phyloP scores from a whole-genome alignment of 148 eudicot genomes.

The Oxyria digyna region DNA sequence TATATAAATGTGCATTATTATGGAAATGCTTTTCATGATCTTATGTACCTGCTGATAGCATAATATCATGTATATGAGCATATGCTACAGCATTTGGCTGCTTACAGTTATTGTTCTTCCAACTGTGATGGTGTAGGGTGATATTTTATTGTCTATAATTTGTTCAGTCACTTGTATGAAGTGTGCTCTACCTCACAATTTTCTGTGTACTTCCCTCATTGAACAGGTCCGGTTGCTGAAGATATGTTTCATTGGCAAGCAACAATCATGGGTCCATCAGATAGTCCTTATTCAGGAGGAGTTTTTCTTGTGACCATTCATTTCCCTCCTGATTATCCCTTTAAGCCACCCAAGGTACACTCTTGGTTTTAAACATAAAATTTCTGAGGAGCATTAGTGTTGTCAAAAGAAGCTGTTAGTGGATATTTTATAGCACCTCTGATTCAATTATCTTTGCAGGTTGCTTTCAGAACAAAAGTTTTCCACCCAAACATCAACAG shows the following conservation, averaged over 20 bases:
- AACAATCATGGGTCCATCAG: no score
- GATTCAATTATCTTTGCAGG: slow-evolving; percentile 22
- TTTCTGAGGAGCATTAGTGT: background rate
- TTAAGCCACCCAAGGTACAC: slow-evolving; percentile 61
- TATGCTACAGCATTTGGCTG: background rate
- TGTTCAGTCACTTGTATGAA: background rate
- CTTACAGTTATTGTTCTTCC: background rate
- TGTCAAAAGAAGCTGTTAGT: background rate
- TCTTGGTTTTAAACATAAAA: background rate
- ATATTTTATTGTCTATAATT: background rate
- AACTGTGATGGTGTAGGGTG: background rate
- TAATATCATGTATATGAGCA: background rate
- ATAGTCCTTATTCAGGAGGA: no score
- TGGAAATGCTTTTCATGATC: background rate
- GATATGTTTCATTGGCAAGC: no score
- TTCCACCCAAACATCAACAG: slow-evolving; percentile 66
- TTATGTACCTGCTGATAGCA: background rate
- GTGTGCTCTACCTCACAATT: background rate
- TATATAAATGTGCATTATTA: background rate
- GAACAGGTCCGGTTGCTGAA: slow-evolving; percentile 54
- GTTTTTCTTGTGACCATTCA: no score
- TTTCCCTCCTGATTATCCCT: no score
- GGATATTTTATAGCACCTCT: background rate
- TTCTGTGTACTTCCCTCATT: background rate
- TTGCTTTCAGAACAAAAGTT: slow-evolving; percentile 63